These are phyloP conservation scores for Stentor coeruleus DNA, from an alignment of 73 alveolate genomes.

Conservation along the genomic window DNA sequence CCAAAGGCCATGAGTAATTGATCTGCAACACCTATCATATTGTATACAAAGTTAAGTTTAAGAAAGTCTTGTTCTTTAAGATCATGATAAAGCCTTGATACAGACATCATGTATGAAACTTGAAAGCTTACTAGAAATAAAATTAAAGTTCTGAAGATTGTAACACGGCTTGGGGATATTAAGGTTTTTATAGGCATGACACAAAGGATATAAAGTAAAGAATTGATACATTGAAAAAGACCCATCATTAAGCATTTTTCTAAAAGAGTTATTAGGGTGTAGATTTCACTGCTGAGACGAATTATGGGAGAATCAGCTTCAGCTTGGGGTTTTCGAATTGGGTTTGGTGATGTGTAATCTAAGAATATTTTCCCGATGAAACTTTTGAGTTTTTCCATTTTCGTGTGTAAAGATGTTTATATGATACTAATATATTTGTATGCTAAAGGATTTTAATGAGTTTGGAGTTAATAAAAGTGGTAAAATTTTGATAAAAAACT, in stretches of 20 bases:
- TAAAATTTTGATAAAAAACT: too few species aligned
- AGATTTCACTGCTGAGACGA: too few species aligned
- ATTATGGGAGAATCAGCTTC: too few species aligned
- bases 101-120: neutral
- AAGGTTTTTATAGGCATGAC: neutral
- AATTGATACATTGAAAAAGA: neutral
- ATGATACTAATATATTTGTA: too few species aligned
- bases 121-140: neutral
- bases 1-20: slow-evolving; percentile 21
- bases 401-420: neutral
- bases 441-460: too few species aligned
- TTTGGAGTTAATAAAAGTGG: too few species aligned
- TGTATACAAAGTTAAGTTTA: neutral
- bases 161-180: neutral
- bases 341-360: neutral
- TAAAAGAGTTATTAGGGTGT: neutral
- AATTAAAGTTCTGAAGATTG: neutral
- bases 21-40: slow-evolving; percentile 3
- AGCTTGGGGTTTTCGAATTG: neutral
- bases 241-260: neutral
- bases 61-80: slow-evolving; percentile 23
- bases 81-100: neutral
- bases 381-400: neutral
- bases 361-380: neutral
- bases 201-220: neutral